Base-by-base conservation (phyloP, 768 basidiomycete species). In the Gymnopilus dilepis region DNA sequence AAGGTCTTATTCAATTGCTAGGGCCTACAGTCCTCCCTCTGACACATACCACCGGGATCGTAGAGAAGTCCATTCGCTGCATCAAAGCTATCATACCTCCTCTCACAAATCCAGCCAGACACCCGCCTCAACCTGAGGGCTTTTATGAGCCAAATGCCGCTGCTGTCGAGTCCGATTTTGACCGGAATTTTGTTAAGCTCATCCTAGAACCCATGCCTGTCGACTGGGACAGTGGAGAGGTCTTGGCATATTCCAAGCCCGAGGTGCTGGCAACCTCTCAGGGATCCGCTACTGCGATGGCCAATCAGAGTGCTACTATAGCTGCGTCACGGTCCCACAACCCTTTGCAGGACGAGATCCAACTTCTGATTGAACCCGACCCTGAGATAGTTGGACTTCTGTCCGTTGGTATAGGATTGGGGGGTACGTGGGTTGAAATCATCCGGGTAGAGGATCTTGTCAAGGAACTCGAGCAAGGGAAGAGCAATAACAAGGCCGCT, bases 371-470 rank as follows among this genome's bases (percentile, higher is more conserved):
- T 11, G 78, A 83, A 38, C 48, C 61, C 11, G 28, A 47, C 17
- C 80, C 82, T 6, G 72, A 73, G 6, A 65, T 79, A 0, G 69
- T 83, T 7, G 76, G 80, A 1, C 72, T 74, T 37, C 66, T 90
- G 37, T 66, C 70, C 4, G 73, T 79, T 5, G 87, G 88, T 4
- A 82, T 91, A 77, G 87, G 86, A 0, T 64, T 92, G 15, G 82
- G 81, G 3, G 89, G 84, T 21, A 83, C 86, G 47, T 92, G 86
- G 84, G 84, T 91, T 19, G 89, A 93, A 73, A 77, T 91, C 12
- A 84, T 74, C 28, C 80, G 84, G 28, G 70, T 78, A 73, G 63
- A 65, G 56, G 62, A 70, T n/a, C 56, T 65, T n/a, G 59, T 59
- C 40, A 64, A 64, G 28, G 75, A 77, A 66, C 77, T 76, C 69